Evolutionary conservation across 208 protist genomes (phyloP).

Genomic region (Crithidia fasciculata): DNA sequence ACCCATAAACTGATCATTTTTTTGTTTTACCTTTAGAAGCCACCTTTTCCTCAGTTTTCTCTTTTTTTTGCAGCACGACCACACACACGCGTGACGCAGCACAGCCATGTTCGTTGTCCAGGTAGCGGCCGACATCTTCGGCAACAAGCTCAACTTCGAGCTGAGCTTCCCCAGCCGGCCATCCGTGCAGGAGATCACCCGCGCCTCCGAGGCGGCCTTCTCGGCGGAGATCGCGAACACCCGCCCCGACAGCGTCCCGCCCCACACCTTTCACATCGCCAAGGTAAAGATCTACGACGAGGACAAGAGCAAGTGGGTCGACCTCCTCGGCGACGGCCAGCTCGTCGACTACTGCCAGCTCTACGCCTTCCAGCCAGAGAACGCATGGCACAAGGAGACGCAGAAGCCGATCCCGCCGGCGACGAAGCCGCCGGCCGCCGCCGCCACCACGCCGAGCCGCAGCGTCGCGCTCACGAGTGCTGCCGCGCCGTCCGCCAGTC

Average conservation of each 20-base stretch:
- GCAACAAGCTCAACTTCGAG: constrained; percentile 92
- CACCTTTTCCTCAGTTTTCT: neutral
- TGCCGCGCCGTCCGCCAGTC: constrained; percentile 15
- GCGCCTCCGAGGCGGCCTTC: constrained; percentile 70
- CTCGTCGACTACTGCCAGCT: constrained; percentile 87
- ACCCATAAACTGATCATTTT: neutral
- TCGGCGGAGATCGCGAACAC: constrained; percentile 77
- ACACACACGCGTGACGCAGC: neutral
- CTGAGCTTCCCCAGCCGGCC: constrained; percentile 80
- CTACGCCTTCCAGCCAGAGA: constrained; percentile 91
- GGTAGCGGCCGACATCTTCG: constrained; percentile 90
- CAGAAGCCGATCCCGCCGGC: constrained; percentile 88
- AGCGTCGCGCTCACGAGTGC: constrained; percentile 17
- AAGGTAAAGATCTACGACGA: constrained; percentile 92
- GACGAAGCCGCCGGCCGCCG: constrained; percentile 59
- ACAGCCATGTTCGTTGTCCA: constrained; percentile 79
- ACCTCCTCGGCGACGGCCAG: constrained; percentile 79
- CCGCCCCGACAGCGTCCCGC: constrained; percentile 70
- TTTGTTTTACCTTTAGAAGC: constrained; percentile 1
- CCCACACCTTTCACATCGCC: constrained; percentile 81
- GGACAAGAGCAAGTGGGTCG: constrained; percentile 88
- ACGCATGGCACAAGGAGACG: constrained; percentile 92
- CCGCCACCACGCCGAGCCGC: constrained; percentile 25
- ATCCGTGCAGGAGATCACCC: constrained; percentile 69
- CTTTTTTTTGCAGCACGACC: neutral